Evolutionary conservation across 1,139 yeast genomes (phyloP).

Genomic region (Hyphopichia wangnamkhiaoensis): DNA sequence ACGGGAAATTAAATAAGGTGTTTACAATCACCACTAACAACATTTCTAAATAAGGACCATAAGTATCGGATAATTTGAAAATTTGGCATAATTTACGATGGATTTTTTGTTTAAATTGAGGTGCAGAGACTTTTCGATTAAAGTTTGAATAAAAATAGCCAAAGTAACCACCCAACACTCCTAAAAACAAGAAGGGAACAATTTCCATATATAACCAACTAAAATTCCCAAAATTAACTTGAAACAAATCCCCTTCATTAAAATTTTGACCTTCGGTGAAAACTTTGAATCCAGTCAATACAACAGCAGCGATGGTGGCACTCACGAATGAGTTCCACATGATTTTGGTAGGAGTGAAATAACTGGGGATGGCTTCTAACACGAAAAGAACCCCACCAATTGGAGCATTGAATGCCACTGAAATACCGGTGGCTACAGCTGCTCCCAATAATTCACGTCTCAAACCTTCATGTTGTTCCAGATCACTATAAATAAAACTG

Average conservation of each 20-base stretch:
- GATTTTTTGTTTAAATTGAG: constrained; percentile 18
- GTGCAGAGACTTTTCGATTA: constrained; percentile 36
- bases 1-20: constrained; percentile 55
- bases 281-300: constrained; percentile 55
- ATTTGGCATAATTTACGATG: constrained; percentile 19
- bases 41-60: constrained; percentile 47
- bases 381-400: constrained; percentile 92
- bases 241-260: constrained; percentile 59
- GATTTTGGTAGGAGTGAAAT: constrained; percentile 59
- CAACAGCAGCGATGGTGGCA: constrained; percentile 71
- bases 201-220: constrained; percentile 74
- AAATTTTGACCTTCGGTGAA: constrained; percentile 58
- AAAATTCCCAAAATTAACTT: constrained; percentile 64
- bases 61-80: constrained; percentile 14
- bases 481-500: constrained; percentile 27
- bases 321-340: constrained; percentile 85
- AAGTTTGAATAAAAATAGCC: constrained; percentile 57
- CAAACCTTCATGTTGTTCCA: constrained; percentile 49
- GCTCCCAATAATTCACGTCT: constrained; percentile 72
- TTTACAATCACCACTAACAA: constrained; percentile 50
- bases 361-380: constrained; percentile 69
- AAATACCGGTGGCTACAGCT: constrained; percentile 90
- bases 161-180: constrained; percentile 66
- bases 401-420: constrained; percentile 93
- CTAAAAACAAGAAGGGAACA: constrained; percentile 66